phyloP scores from a whole-genome alignment of 805 yeast species.

The Aciculoconidium aculeatum region DNA sequence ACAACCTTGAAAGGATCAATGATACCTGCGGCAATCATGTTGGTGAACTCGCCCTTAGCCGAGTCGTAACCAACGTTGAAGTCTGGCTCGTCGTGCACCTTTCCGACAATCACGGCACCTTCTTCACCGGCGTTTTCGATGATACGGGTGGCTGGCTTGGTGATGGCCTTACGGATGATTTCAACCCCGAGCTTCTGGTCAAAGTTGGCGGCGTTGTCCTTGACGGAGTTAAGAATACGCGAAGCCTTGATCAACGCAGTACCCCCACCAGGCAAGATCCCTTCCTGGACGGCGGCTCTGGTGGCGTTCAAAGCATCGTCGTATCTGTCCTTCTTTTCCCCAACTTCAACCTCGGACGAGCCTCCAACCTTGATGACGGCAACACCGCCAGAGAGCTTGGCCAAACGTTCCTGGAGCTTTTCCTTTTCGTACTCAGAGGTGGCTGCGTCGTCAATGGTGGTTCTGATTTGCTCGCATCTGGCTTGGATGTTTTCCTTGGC shows the following conservation, averaged over 20 bases:
- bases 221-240: conserved; percentile 59
- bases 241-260: conserved; percentile 95
- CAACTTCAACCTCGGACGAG: conserved; percentile 93
- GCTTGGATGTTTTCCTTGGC: conserved; percentile 69
- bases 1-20: conserved; percentile 98
- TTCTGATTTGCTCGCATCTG: conserved; percentile 92
- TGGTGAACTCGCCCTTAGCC: conserved; percentile 87
- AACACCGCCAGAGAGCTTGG: conserved; percentile 96
- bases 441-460: conserved; percentile 63
- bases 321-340: conserved; percentile 98
- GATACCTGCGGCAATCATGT: conserved; percentile 95
- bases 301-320: conserved; percentile 98
- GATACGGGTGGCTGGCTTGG: conserved; percentile 92
- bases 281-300: conserved; percentile 98
- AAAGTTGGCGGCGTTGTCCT: conserved; percentile 68
- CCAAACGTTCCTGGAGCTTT: conserved; percentile 94
- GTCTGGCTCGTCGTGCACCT: conserved; percentile 60
- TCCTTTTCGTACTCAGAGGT: conserved; percentile 92
- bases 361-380: conserved; percentile 98
- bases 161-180: conserved; percentile 85
- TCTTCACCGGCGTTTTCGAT: conserved; percentile 97
- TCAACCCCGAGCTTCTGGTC: conserved; percentile 96
- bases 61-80: conserved; percentile 92
- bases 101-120: conserved; percentile 94
- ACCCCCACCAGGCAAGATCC: conserved; percentile 99